phyloP scores from a whole-genome alignment of 306 rosid species.

The Prunus mira region DNA sequence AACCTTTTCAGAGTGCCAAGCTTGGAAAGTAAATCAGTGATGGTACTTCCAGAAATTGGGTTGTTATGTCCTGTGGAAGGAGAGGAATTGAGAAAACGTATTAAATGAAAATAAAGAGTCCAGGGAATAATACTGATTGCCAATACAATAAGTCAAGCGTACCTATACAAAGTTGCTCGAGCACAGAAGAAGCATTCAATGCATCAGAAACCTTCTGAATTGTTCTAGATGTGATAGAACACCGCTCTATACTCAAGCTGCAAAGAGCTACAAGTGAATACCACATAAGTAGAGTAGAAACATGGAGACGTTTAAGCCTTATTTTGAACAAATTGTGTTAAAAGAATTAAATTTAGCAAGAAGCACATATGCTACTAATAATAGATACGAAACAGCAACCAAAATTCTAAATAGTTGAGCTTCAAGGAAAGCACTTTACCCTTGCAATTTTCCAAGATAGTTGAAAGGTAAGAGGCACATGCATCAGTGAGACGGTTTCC shows the following conservation, averaged over 20 bases:
- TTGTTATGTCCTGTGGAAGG: slow-evolving; percentile 64
- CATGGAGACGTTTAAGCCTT: not conserved
- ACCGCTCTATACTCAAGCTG: slow-evolving; percentile 77
- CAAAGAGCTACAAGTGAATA: slow-evolving; percentile 55
- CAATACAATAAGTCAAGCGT: slow-evolving; percentile 21
- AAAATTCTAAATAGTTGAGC: slow-evolving; percentile 18
- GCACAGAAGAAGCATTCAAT: slow-evolving; percentile 54
- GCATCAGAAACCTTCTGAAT: slow-evolving; percentile 73
- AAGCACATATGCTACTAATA: not conserved
- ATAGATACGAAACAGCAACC: slow-evolving; percentile 18
- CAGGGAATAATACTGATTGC: not conserved
- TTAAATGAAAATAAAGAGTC: slow-evolving; percentile 12
- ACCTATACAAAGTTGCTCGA: slow-evolving; percentile 79
- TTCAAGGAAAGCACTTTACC: slow-evolving; percentile 45
- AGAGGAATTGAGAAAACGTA: slow-evolving; percentile 13
- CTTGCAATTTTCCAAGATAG: slow-evolving; percentile 68
- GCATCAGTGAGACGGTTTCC: slow-evolving; percentile 94
- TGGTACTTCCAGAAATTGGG: slow-evolving; percentile 67
- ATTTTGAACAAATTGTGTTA: not conserved
- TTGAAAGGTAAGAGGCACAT: slow-evolving; percentile 79
- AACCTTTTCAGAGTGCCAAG: slow-evolving; percentile 78
- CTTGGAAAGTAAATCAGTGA: slow-evolving; percentile 58
- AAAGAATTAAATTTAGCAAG: not conserved
- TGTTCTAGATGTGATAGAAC: slow-evolving; percentile 79
- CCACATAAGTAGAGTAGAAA: slow-evolving; percentile 4